Conservation (phyloP, 768 basidiomycete genomes). For the Obba rivulosa region DNA sequence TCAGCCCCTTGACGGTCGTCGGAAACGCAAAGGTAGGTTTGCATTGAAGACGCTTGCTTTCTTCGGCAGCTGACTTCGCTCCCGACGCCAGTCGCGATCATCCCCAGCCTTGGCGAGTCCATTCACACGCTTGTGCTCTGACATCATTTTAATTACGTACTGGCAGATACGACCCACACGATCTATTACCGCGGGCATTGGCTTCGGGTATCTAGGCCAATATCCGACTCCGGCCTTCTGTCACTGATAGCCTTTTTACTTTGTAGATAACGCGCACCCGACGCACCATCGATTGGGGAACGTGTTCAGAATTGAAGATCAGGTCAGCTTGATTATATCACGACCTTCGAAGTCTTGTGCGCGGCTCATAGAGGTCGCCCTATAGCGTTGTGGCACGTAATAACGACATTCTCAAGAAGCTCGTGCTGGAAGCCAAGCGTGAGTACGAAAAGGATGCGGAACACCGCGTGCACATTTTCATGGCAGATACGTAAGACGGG, state of each 20-base stretch:
- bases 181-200: slow-evolving; percentile 89
- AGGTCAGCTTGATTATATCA: slow-evolving; percentile 39
- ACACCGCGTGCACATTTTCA: slow-evolving; percentile 84
- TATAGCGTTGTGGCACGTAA: slow-evolving; percentile 79
- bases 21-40: slow-evolving; percentile 51
- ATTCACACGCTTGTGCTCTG: slow-evolving; percentile 2
- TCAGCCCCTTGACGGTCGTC: slow-evolving; percentile 57
- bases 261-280: slow-evolving; percentile 74
- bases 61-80: no score
- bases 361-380: slow-evolving; percentile 5
- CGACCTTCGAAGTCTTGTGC: slow-evolving; percentile 10
- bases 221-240: slow-evolving; percentile 1
- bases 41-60: no score
- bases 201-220: slow-evolving; percentile 57
- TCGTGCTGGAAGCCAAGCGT: slow-evolving; percentile 82
- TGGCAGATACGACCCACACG: slow-evolving; percentile 76
- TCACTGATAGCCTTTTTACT: slow-evolving; percentile 11
- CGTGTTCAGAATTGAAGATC: slow-evolving; percentile 71
- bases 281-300: slow-evolving; percentile 71
- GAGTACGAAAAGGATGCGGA: slow-evolving; percentile 90
- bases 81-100: slow-evolving; percentile 53
- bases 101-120: slow-evolving; percentile 73
- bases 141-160: slow-evolving; percentile 11
- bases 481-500: slow-evolving; percentile 76
- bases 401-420: slow-evolving; percentile 82